Conservation (phyloP, 1,284 basidiomycete species). For the Malassezia sp. region DNA sequence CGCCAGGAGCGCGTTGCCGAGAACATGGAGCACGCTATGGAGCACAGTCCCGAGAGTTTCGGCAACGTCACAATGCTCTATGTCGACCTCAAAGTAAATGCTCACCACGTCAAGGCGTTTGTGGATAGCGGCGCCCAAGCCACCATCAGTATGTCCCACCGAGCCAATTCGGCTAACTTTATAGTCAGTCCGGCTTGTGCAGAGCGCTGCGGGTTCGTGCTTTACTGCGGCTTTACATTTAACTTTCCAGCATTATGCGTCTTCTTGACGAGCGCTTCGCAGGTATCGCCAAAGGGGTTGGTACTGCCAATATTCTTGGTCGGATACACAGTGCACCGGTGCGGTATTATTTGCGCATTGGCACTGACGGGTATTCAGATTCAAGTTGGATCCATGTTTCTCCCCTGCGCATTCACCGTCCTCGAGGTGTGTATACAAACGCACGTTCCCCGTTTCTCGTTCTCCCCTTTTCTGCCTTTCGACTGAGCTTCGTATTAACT, state of each 20-base stretch:
- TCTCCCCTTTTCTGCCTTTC: not conserved
- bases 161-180: too few species aligned
- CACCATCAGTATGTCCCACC: too few species aligned
- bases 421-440: constrained; percentile 56
- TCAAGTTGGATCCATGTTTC: constrained; percentile 63
- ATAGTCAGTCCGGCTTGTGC: constrained; percentile 88
- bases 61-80: constrained; percentile 94
- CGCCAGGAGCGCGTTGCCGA: constrained; percentile 77
- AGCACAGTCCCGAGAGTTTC: constrained; percentile 67
- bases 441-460: not conserved
- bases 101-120: constrained; percentile 79
- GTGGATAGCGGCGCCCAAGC: constrained; percentile 94
- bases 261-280: constrained; percentile 75
- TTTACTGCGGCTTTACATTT: too few species aligned
- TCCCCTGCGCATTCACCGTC: constrained; percentile 86
- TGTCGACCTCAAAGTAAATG: constrained; percentile 70
- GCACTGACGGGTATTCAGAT: too few species aligned
- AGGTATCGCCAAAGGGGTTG: constrained; percentile 88
- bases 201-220: constrained; percentile 81
- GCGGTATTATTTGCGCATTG: too few species aligned
- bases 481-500: not conserved
- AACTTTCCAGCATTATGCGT: constrained; percentile 88
- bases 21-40: constrained; percentile 46
- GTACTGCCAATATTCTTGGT: constrained; percentile 86
- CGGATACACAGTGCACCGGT: constrained; percentile 85